Conservation (phyloP, 176 grass and related monocot genomes). For the Oryza officinalis region DNA sequence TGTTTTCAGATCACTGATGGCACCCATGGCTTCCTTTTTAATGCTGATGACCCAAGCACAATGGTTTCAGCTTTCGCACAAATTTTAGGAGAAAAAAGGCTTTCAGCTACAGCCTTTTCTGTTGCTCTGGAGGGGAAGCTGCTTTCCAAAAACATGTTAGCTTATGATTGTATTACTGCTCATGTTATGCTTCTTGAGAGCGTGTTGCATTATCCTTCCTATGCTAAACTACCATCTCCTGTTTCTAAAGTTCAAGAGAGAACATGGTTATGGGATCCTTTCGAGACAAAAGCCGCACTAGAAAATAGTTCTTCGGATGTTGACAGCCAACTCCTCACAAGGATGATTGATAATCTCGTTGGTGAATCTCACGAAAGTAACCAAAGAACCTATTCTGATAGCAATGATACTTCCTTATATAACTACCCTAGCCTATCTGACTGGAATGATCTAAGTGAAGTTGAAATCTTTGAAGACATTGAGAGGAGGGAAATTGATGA, state of each 20-base stretch:
- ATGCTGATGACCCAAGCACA: conserved; percentile 55
- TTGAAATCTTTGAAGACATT: conserved; percentile 78
- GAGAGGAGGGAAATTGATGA: conserved; percentile 84
- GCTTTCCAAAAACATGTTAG: conserved; percentile 86
- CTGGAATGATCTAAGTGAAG: conserved; percentile 76
- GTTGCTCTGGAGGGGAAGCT: conserved; percentile 66
- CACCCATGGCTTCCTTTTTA: conserved; percentile 74
- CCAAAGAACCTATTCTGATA: conserved; percentile 41
- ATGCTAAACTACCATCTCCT: conserved; percentile 63
- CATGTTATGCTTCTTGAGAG: conserved; percentile 89
- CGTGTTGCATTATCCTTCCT: conserved; percentile 77
- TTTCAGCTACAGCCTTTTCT: conserved; percentile 61
- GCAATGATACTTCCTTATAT: conserved; percentile 54
- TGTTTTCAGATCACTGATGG: conserved; percentile 75
- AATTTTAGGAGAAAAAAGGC: conserved; percentile 58
- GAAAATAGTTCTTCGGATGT: conserved; percentile 35
- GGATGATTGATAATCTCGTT: conserved; percentile 54
- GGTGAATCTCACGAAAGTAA: conserved; percentile 52
- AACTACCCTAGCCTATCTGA: conserved; percentile 69
- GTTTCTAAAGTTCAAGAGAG: conserved; percentile 70
- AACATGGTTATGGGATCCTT: conserved; percentile 82
- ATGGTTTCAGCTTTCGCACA: conserved; percentile 57
- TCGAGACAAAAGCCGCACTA: conserved; percentile 53
- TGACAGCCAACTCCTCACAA: conserved; percentile 35
- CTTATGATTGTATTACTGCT: conserved; percentile 71